Conservation (phyloP, 2,329 filamentous ascomycete species). For the Alternaria dauci region DNA sequence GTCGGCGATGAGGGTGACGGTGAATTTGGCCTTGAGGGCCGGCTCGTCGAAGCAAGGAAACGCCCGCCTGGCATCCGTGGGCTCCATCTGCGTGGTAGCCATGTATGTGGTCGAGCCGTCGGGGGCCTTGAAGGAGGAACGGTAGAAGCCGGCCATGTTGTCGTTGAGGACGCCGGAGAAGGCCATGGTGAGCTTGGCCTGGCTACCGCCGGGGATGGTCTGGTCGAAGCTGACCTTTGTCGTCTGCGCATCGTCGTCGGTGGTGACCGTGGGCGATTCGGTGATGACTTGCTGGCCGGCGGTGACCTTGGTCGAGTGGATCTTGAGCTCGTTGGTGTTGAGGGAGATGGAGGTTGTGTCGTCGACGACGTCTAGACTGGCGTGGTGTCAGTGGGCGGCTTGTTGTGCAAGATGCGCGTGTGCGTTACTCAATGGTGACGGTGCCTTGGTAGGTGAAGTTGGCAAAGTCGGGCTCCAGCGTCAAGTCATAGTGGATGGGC, state of each 20-base stretch:
- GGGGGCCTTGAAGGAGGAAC: slow-evolving; percentile 86
- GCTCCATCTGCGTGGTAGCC: slow-evolving; percentile 95
- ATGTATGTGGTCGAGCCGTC: slow-evolving; percentile 83
- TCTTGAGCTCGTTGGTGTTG: slow-evolving; percentile 86
- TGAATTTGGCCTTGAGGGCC: slow-evolving; percentile 90
- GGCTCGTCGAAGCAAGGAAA: slow-evolving; percentile 98
- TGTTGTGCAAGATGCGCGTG: not conserved
- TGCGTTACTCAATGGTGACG: slow-evolving; percentile 77
- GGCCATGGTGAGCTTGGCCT: slow-evolving; percentile 78
- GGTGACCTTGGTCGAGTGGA: slow-evolving; percentile 75
- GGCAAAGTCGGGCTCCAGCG: slow-evolving; percentile 87
- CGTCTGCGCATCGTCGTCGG: slow-evolving; percentile 81
- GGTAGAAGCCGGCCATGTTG: slow-evolving; percentile 98
- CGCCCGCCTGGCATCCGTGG: slow-evolving; percentile 88
- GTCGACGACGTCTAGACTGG: slow-evolving; percentile 79
- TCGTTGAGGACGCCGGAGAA: slow-evolving; percentile 86
- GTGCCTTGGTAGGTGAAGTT: slow-evolving; percentile 87
- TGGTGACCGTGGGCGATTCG: slow-evolving; percentile 71
- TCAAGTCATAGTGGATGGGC: slow-evolving; percentile 90
- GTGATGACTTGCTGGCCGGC: slow-evolving; percentile 65
- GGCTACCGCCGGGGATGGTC: slow-evolving; percentile 74
- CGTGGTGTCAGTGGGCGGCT: slow-evolving; percentile 29
- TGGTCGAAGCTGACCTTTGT: slow-evolving; percentile 82
- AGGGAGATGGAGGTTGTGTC: slow-evolving; percentile 86
- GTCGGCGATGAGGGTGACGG: slow-evolving; percentile 88